These are phyloP conservation scores for Mycena leptocephala DNA, from an alignment of 768 basidiomycete genomes.

Conservation along the genomic window DNA sequence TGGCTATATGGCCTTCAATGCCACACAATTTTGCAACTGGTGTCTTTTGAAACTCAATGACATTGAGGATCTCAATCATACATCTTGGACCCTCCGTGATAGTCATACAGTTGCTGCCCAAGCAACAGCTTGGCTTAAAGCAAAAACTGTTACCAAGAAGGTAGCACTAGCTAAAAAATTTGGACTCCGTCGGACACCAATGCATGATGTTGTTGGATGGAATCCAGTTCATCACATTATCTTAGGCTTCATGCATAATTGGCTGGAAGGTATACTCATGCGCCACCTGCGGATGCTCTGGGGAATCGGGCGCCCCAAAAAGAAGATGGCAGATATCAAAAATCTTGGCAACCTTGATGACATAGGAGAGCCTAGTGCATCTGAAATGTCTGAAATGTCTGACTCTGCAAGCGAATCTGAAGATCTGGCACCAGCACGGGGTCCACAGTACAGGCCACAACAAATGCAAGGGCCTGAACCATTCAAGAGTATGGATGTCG, in stretches of 20 bases:
- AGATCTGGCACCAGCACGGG: background rate
- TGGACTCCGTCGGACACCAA: background rate
- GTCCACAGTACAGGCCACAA: background rate
- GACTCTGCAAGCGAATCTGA: background rate
- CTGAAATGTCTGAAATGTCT: constrained; percentile 3
- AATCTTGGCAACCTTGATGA: background rate
- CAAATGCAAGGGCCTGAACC: background rate
- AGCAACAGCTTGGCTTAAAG: background rate
- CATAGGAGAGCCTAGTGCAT: background rate
- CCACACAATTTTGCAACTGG: background rate
- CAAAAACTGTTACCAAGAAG: background rate
- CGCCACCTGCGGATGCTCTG: too few relatives aligned
- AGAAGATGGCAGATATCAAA: too few relatives aligned
- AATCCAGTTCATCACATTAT: background rate
- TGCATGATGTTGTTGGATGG: background rate
- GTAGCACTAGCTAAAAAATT: background rate
- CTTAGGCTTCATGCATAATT: background rate
- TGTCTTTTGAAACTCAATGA: constrained; percentile 10
- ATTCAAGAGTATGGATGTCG: background rate
- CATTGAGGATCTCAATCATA: background rate
- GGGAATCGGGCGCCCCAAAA: too few relatives aligned
- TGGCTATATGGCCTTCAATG: constrained; percentile 25
- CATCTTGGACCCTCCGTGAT: background rate
- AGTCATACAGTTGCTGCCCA: too few relatives aligned
- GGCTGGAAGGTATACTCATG: too few relatives aligned